These are phyloP conservation scores for Singerocomus rubriflavus DNA, from an alignment of 1,284 basidiomycete species.

Conservation along the genomic window DNA sequence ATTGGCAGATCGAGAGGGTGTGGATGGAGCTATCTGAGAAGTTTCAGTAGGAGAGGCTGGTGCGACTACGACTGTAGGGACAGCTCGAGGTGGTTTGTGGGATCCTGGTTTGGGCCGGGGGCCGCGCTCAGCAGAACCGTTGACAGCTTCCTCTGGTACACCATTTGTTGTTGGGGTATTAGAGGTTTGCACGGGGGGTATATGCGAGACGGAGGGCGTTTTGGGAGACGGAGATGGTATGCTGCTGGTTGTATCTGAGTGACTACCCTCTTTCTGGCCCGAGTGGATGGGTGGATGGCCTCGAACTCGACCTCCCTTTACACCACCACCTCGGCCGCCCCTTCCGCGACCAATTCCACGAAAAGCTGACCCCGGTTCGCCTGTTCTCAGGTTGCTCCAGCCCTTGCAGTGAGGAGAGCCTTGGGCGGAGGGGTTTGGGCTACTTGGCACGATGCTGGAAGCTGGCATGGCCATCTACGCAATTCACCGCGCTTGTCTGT, in stretches of 20 bases:
- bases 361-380: conserved; percentile 50
- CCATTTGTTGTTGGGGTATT: conserved; percentile 9
- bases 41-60: conserved; percentile 30
- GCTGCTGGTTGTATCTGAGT: conserved; percentile 19
- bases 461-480: conserved; percentile 32
- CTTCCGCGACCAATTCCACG: conserved; percentile 37
- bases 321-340: conserved; percentile 32
- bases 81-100: conserved; percentile 35
- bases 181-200: conserved; percentile 12
- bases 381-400: conserved; percentile 41
- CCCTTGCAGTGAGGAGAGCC: conserved; percentile 35
- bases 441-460: conserved; percentile 29
- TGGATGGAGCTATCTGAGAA: conserved; percentile 30
- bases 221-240: conserved; percentile 25
- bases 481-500: conserved; percentile 1
- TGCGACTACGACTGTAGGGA: conserved; percentile 34
- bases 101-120: conserved; percentile 35
- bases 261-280: conserved; percentile 27
- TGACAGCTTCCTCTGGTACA: conserved; percentile 16
- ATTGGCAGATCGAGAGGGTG: conserved; percentile 38
- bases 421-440: conserved; percentile 24
- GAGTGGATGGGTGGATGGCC: conserved; percentile 29
- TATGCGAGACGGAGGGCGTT: conserved; percentile 18
- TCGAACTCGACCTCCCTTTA: conserved; percentile 29
- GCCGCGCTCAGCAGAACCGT: conserved; percentile 26